A percentile compares a stretch with the other conserved stretches of the same genome.
phyloP scores from a whole-genome alignment of 768 basidiomycete genomes.

The Leccinum obscurum region DNA sequence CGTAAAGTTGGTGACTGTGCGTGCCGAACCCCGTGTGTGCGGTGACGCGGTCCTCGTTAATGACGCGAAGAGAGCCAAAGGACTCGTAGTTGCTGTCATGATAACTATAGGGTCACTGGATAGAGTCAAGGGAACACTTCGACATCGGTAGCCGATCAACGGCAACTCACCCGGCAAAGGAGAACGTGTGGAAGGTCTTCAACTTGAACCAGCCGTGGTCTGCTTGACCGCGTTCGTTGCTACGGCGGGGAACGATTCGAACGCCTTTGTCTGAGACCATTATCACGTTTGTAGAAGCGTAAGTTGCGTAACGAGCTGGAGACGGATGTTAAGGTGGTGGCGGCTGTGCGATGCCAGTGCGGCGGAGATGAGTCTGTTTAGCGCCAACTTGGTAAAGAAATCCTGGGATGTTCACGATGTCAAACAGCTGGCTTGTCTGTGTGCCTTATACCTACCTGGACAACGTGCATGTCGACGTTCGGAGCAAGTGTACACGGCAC shows the following conservation, averaged over 20 bases:
- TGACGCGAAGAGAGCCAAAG: conserved; percentile 79
- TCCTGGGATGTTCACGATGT: background rate
- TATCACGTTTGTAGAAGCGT: background rate
- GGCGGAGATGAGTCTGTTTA: conserved; percentile 3
- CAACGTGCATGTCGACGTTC: background rate
- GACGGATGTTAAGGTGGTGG: background rate
- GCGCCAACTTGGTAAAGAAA: conserved; percentile 7
- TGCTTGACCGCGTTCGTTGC: conserved; percentile 66
- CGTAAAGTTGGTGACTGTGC: conserved; percentile 81
- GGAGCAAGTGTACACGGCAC: background rate
- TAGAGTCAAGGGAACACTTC: background rate
- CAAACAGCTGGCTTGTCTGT: background rate
- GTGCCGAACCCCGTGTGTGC: conserved; percentile 82
- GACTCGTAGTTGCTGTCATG: conserved; percentile 53
- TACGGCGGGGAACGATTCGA: conserved; percentile 53
- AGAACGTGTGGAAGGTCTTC: conserved; percentile 85
- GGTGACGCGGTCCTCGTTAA: conserved; percentile 91
- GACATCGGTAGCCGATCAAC: background rate
- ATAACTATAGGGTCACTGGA: conserved; percentile 46
- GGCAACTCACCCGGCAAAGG: conserved; percentile 61
- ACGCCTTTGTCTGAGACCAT: conserved; percentile 23
- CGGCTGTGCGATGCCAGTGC: background rate
- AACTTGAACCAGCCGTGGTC: conserved; percentile 73
- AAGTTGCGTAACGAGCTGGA: background rate
- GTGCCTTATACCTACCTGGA: conserved; percentile 23